Percentiles rank a stretch among this genome's conserved stretches.
Evolutionary conservation across 1,284 basidiomycete genomes (phyloP).

Genomic region (Cutaneotrichosporon cutaneum): DNA sequence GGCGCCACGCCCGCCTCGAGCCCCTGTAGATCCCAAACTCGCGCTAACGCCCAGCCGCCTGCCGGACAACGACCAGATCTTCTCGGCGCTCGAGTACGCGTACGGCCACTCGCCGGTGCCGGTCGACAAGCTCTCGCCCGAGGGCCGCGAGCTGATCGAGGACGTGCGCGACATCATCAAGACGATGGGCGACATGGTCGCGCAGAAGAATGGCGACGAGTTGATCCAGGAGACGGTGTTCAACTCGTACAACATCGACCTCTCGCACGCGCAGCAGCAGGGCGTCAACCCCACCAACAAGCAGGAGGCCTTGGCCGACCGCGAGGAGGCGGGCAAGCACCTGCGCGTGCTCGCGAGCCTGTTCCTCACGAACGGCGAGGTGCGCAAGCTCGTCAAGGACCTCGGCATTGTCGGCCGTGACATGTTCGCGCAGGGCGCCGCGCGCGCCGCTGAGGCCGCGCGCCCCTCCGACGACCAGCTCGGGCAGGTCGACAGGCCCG

Average conservation of each 20-base stretch:
- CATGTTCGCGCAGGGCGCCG: conserved; percentile 72
- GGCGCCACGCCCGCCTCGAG: too few species aligned
- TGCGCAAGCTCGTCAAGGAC: conserved; percentile 81
- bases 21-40: neutral
- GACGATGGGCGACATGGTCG: conserved; percentile 62
- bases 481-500: conserved; percentile 62
- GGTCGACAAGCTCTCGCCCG: conserved; percentile 65
- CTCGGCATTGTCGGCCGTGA: conserved; percentile 80
- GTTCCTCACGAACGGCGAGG: conserved; percentile 85
- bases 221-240: conserved; percentile 82
- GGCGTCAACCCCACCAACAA: conserved; percentile 21
- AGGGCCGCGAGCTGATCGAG: conserved; percentile 71
- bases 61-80: conserved; percentile 77
- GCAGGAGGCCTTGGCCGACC: conserved; percentile 61
- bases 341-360: conserved; percentile 80
- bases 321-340: conserved; percentile 69
- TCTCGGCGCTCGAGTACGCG: conserved; percentile 68
- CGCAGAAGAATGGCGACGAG: conserved; percentile 83
- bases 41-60: conserved; percentile 55
- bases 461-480: conserved; percentile 69
- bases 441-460: conserved; percentile 69
- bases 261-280: conserved; percentile 11
- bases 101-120: conserved; percentile 67
- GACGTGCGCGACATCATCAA: conserved; percentile 60
- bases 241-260: conserved; percentile 48